Conservation (phyloP, 1,139 yeast genomes). For the Candida sp. region DNA sequence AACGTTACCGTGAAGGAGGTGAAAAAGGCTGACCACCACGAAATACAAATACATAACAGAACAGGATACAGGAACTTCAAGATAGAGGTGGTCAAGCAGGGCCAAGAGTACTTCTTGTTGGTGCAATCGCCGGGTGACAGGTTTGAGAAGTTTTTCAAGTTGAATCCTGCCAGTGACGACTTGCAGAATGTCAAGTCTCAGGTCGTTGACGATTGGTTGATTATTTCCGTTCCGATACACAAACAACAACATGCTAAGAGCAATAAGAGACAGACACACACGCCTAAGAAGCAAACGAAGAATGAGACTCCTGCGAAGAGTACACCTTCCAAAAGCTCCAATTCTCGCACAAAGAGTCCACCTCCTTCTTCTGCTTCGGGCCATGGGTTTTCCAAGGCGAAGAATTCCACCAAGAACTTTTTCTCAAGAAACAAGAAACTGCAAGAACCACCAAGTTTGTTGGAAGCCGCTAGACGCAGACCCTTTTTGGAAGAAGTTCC, state of each 20-base stretch:
- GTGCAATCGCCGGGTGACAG: conserved; percentile 10
- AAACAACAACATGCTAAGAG: background rate
- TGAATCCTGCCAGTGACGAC: conserved; percentile 8
- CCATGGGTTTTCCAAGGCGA: background rate
- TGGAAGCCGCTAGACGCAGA: conserved; percentile 8
- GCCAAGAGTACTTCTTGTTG: conserved; percentile 5
- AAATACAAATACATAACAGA: conserved; percentile 9
- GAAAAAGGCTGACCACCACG: conserved; percentile 7
- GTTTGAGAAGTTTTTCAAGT: conserved; percentile 8
- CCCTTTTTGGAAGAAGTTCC: conserved; percentile 45
- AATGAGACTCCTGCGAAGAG: background rate
- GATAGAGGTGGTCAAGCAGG: conserved; percentile 10
- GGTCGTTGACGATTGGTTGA: conserved; percentile 2
- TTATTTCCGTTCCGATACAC: background rate
- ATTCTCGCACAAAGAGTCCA: background rate
- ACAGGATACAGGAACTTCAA: conserved; percentile 11
- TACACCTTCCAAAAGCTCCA: background rate
- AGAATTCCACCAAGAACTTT: background rate
- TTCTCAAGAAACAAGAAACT: background rate
- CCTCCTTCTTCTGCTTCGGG: background rate
- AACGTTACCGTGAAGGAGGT: conserved; percentile 5
- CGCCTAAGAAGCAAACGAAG: conserved; percentile 1
- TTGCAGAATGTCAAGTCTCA: conserved; percentile 6
- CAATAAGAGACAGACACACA: background rate
- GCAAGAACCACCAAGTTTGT: background rate